These are phyloP conservation scores for Pyrenophora seminiperda DNA, from an alignment of 2,329 filamentous ascomycete genomes.

Conservation along the genomic window DNA sequence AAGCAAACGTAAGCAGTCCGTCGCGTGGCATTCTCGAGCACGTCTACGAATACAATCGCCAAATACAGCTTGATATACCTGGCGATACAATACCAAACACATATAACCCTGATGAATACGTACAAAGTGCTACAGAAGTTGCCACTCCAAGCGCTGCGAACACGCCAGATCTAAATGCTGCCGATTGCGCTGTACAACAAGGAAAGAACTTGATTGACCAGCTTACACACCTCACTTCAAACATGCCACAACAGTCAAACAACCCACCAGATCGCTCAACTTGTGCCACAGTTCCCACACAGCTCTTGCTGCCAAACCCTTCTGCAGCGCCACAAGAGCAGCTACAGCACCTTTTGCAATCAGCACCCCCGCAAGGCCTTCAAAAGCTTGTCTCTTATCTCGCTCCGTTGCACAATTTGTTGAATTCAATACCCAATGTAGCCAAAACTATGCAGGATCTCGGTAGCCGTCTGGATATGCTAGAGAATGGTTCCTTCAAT, in stretches of 20 bases:
- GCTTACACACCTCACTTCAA: conserved; percentile 33
- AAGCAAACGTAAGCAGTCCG: conserved; percentile 19
- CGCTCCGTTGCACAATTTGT: conserved; percentile 42
- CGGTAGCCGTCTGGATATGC: conserved; percentile 67
- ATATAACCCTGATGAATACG: conserved; percentile 48
- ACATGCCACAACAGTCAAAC: conserved; percentile 25
- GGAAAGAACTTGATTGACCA: conserved; percentile 42
- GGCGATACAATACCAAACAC: conserved; percentile 47
- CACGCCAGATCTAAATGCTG: conserved; percentile 48
- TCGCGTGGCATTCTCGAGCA: conserved; percentile 31
- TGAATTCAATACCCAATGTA: conserved; percentile 48
- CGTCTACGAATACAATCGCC: conserved; percentile 38
- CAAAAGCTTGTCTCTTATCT: conserved; percentile 46
- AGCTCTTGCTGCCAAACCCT: conserved; percentile 31
- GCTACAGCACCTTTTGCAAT: conserved; percentile 34
- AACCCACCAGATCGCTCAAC: conserved; percentile 22
- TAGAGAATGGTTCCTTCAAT: conserved; percentile 74
- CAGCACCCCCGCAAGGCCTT: conserved; percentile 41
- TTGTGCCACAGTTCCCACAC: conserved; percentile 27
- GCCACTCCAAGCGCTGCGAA: conserved; percentile 53
- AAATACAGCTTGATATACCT: conserved; percentile 38
- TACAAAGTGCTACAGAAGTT: conserved; percentile 54
- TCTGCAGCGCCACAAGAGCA: conserved; percentile 38
- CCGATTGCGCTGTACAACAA: conserved; percentile 45
- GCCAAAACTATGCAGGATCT: conserved; percentile 63